phyloP scores from a whole-genome alignment of 1,139 yeast genomes.

The Spathaspora jeffriesii region DNA sequence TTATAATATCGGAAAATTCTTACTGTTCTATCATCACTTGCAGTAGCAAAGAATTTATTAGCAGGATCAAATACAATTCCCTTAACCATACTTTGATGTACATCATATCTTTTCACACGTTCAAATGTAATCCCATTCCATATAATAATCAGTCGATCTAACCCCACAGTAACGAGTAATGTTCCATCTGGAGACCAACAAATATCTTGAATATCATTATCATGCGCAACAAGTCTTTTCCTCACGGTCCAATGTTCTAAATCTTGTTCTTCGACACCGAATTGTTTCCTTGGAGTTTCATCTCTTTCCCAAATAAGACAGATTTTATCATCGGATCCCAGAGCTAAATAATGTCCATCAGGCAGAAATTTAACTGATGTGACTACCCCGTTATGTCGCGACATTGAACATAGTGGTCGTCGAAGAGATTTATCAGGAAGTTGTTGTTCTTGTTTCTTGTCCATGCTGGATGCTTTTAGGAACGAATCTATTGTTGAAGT shows the following conservation, averaged over 20 bases:
- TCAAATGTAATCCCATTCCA: slow-evolving; percentile 97
- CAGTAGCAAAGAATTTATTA: slow-evolving; percentile 94
- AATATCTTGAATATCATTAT: slow-evolving; percentile 94
- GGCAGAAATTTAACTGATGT: slow-evolving; percentile 93
- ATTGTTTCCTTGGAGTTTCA: slow-evolving; percentile 39
- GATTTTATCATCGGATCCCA: slow-evolving; percentile 94
- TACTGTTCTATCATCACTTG: slow-evolving; percentile 92
- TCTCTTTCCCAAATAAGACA: slow-evolving; percentile 93
- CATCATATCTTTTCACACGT: slow-evolving; percentile 82
- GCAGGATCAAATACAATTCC: slow-evolving; percentile 99
- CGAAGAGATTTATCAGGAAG: slow-evolving; percentile 40
- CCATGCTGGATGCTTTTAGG: slow-evolving; percentile 11
- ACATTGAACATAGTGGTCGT: slow-evolving; percentile 75
- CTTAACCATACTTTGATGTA: slow-evolving; percentile 94
- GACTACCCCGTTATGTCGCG: slow-evolving; percentile 90
- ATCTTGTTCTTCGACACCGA: slow-evolving; percentile 60
- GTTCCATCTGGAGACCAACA: slow-evolving; percentile 98
- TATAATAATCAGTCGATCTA: slow-evolving; percentile 86
- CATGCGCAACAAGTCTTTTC: slow-evolving; percentile 91
- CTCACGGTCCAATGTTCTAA: slow-evolving; percentile 93
- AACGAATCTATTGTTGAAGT: slow-evolving; percentile 39
- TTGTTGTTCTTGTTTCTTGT: slow-evolving; percentile 8
- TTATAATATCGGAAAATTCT: slow-evolving; percentile 84
- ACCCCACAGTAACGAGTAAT: slow-evolving; percentile 87
- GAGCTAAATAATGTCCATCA: slow-evolving; percentile 84